These are phyloP conservation scores for Taphrina flavorubra DNA, from an alignment of 1,139 yeast species.

Conservation along the genomic window DNA sequence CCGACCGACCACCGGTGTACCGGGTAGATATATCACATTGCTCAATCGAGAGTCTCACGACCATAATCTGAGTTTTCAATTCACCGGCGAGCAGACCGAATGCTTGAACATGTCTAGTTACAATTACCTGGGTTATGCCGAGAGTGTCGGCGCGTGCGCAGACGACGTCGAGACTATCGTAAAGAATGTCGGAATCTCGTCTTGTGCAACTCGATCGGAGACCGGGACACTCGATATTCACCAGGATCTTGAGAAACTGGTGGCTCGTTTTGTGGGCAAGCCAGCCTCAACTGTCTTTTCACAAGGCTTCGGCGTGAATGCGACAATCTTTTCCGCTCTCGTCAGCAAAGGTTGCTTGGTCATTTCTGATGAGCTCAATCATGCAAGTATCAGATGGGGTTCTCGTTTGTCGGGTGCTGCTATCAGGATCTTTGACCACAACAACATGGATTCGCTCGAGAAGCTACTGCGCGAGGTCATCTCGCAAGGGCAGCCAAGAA, in stretches of 20 bases:
- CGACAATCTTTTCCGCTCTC: constrained; percentile 81
- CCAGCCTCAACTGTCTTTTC: constrained; percentile 85
- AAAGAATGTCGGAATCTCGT: constrained; percentile 72
- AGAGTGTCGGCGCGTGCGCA: constrained; percentile 89
- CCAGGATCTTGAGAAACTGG: constrained; percentile 69
- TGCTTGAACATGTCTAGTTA: constrained; percentile 89
- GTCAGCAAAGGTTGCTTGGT: constrained; percentile 88
- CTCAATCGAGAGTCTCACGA: constrained; percentile 74
- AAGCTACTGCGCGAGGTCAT: constrained; percentile 81
- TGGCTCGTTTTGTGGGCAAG: constrained; percentile 88
- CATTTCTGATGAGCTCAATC: constrained; percentile 91
- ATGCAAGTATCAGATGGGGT: constrained; percentile 94
- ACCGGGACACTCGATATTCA: constrained; percentile 83
- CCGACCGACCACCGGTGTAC: constrained; percentile 94
- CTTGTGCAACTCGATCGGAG: constrained; percentile 75
- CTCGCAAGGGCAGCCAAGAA: constrained; percentile 94
- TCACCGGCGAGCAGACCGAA: constrained; percentile 74
- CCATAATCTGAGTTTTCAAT: constrained; percentile 64
- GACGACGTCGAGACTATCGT: constrained; percentile 71
- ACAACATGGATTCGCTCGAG: constrained; percentile 77
- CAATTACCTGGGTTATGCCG: constrained; percentile 96
- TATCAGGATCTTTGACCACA: constrained; percentile 90
- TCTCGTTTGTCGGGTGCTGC: constrained; percentile 91
- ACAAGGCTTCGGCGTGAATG: constrained; percentile 97
- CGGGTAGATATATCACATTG: constrained; percentile 86